Base-by-base conservation (phyloP, 192 early-diverging fungal species). In the Coemansia furcata region DNA sequence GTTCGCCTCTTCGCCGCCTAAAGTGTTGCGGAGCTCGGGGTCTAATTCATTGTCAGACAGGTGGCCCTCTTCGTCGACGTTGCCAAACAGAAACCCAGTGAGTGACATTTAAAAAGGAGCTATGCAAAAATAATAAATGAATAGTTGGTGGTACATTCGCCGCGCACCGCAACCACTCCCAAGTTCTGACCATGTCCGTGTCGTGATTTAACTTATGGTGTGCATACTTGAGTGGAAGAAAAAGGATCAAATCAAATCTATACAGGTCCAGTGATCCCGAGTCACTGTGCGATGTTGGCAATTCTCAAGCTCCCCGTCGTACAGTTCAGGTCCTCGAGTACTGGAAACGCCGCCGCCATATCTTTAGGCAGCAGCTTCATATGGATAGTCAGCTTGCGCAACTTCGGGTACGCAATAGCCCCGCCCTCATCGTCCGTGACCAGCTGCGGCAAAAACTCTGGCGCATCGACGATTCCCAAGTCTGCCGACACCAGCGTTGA, bases 31-130 rank as follows among this genome's bases (percentile, higher is more conserved):
- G 8, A 84, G 72, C 66, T 84, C 87, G 72, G 84, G 66, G 52
- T 83, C 83, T 6, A 89, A 79, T 63, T 83, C 84, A 35, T 52
- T 76, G 63, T 89, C 85, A 12, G 94, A 92, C 9, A 95, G 77
- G 43, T 87, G 85, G 47, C 94, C 94, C 43, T 88, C 85, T 62
- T 93, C 89, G 82, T 95, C 94, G 15, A 96, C 90, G 78, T 96
- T 96, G 40, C 94, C 94, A 78, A 94, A 96, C 54, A 96, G 78
- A 73, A 90, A 92, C 37, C 86, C 84, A 38, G 90, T 85, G 32
- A 87, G 83, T 35, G 88, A 90, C 89, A 91, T 91, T 44, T n/a
- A 29, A 17, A 14, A 59, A 35, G 35, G 66, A 55, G 12, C 52
- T 21, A 55, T 33, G 5, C 23, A 55, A 32, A 15, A 32, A 30